Evolutionary conservation across 108 stramenopile species (phyloP).

Genomic region (Seminavis robusta): DNA sequence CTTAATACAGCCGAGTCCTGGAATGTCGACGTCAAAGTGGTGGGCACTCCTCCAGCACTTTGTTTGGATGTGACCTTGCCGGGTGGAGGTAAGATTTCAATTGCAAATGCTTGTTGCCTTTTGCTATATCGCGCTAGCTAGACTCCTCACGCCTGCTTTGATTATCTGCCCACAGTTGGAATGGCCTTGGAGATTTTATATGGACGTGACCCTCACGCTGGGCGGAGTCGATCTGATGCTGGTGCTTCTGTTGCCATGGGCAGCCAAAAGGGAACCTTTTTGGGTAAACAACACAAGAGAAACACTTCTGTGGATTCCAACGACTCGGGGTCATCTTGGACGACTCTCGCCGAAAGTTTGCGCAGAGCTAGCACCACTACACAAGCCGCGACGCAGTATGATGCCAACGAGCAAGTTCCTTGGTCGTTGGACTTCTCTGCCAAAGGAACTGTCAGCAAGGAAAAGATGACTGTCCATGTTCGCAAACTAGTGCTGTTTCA

Average conservation of each 20-base stretch:
- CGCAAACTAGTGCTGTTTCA: conserved; percentile 49
- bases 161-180: no score
- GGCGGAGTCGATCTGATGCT: conserved; percentile 19
- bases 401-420: conserved; percentile 76
- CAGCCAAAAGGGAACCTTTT: no score
- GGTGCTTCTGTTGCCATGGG: no score
- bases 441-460: conserved; percentile 53
- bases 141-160: no score
- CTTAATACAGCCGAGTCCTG: conserved; percentile 64
- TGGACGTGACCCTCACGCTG: conserved; percentile 63
- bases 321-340: conserved; percentile 67
- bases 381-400: conserved; percentile 20
- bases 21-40: conserved; percentile 57
- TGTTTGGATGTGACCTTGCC: conserved; percentile 78
- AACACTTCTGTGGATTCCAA: no score
- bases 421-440: conserved; percentile 72
- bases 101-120: no score
- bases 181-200: conserved; percentile 77
- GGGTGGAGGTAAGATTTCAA: no score
- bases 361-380: not conserved
- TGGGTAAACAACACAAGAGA: no score
- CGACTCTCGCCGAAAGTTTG: conserved; percentile 25
- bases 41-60: conserved; percentile 78
- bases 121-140: no score
- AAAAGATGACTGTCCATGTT: conserved; percentile 62